These are phyloP conservation scores for Cucurbita pepo DNA, from an alignment of 306 rosid genomes.

Conservation along the genomic window DNA sequence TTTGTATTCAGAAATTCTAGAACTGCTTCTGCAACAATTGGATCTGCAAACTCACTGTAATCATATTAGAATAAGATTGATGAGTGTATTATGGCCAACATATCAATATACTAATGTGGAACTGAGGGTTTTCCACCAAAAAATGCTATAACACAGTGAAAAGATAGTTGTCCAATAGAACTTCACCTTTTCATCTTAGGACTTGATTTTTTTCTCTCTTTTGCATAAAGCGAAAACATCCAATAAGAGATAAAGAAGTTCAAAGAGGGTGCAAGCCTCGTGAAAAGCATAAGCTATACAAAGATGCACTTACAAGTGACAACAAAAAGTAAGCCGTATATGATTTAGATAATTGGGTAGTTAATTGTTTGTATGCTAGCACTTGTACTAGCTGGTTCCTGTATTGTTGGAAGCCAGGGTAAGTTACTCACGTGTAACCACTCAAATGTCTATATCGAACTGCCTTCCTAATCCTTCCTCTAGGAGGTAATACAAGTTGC, in stretches of 20 bases:
- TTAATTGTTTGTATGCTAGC: not conserved
- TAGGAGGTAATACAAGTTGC: not conserved
- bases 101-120: not conserved
- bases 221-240: not conserved
- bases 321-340: not conserved
- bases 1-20: constrained; percentile 60
- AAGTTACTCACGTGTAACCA: not conserved
- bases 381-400: not conserved
- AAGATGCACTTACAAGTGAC: not conserved
- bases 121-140: not conserved
- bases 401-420: not conserved
- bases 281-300: not conserved
- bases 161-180: not conserved
- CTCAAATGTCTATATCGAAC: not conserved
- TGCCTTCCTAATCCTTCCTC: not conserved
- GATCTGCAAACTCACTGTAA: constrained; percentile 92
- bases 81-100: not conserved
- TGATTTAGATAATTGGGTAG: not conserved
- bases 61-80: constrained; percentile 12
- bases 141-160: not conserved
- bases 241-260: not conserved
- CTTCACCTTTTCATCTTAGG: not conserved
- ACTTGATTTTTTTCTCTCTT: not conserved
- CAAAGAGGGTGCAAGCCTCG: not conserved
- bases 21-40: constrained; percentile 69